Evolutionary conservation across 805 yeast genomes (phyloP), one percentile per base, ranked within the genome.

Genomic region (Cyberlindnera maclurae): DNA sequence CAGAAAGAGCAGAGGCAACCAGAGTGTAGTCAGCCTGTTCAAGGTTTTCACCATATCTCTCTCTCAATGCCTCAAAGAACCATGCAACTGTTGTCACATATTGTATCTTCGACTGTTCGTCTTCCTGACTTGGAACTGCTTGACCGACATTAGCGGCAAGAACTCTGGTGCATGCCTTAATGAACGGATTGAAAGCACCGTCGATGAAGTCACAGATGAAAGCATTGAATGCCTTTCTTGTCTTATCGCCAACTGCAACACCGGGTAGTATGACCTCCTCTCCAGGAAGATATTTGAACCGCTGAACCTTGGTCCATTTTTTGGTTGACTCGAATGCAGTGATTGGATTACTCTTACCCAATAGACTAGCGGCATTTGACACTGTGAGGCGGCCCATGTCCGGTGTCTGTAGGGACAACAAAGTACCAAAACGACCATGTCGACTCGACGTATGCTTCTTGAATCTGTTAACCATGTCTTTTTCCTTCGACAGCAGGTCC

Each of bases 361-460:
- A 49, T 4, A 82, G 51, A 3, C 79, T 86, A 22, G 74, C 73
- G 47, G 84, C 89, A 2, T 95, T 93, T 3, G 93, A 71, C 1
- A 87, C 71, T 5, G 85, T 74, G 15, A 83, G 59, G 22, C 83
- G 65, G 3, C 64, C 68, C 22, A 77, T 67, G 38, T 79, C 78
- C 17, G 71, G 69, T 15, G 81, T 74, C 43, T 80, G 77, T 24
- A 90, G 67, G 2, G 95, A 79, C 10, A 88, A 59, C 45, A 89
- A 64, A 0, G 97, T 79, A 1, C 98, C 98, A 64, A 90, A 90
- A 37, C 95, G 70, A 3, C 93, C 89, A 55, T 90, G 98, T 34
- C 98, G 71, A 1, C 86, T 70, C 1, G 84, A 72, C 2, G 78
- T 65, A 37, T 67, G 61, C 57, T 70, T 72, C 22, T 67, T 64